Evolutionary conservation across 768 basidiomycete species (phyloP), one percentile per base, ranked within the genome.

Genomic region (Tephrocybe sp.): DNA sequence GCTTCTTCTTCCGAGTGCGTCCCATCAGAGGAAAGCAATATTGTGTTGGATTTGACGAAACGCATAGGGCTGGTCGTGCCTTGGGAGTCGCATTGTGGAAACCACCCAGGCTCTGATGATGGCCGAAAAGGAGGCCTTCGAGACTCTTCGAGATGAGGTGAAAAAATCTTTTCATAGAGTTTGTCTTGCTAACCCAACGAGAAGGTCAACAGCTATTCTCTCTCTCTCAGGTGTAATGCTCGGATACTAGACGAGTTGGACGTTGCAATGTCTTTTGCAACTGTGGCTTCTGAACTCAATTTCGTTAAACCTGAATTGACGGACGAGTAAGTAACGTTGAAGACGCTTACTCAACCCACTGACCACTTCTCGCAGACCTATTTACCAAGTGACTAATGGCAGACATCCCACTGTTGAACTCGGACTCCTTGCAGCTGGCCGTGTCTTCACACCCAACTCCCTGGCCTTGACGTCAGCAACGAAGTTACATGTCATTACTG

Each of bases 371-470:
- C 39, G 15, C 15, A 85, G 84, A 17, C 68, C 73, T 47, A 74
- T 77, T 0, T 88, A 89, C 59, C 67, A 84, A 10, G 85, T 97
- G 25, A 69, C 72, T 8, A 84, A 90, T 58, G 95, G 93, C 15
- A 84, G 95, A 21, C 95, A 98, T 72, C 93, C 94, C 0, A 87
- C 92, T 1, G 95, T 98, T 10, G 96, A 98, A 71, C 76, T 92
- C 4, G 92, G 93, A 12, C 77, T 98, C 3, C 71, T 93, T 37
- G 76, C 75, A 0, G 73, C 81, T 1, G 87, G 87, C 20, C 83
- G 94, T 24, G 73, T 79, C 11, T 98, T 96, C 66, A 90, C 85
- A 1, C 85, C 94, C 0, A 98, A 98, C 65, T 86, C 86, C 2
- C 76, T 93, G 18, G 58, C 72, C 14, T 75, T 98, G 61, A 72